These are phyloP conservation scores for Colletotrichum agaves DNA, from an alignment of 2,329 filamentous ascomycete species.

Conservation along the genomic window DNA sequence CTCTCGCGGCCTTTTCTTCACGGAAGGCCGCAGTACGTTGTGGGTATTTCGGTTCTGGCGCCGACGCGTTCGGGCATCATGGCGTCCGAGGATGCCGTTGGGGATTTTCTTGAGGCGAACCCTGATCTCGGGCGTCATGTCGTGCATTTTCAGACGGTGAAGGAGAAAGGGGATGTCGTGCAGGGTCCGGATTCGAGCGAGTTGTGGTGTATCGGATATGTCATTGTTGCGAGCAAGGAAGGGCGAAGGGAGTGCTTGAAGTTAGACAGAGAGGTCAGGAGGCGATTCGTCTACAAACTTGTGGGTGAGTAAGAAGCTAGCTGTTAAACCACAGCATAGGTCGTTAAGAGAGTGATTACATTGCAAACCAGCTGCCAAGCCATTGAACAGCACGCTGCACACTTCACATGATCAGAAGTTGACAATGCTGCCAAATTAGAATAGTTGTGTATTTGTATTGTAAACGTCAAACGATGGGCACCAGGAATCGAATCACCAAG, in stretches of 20 bases:
- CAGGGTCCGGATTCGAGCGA: conserved; percentile 35
- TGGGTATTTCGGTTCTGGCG: conserved; percentile 38
- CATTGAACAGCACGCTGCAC: too few species aligned
- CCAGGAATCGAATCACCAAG: conserved; percentile 24
- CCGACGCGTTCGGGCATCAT: conserved; percentile 29
- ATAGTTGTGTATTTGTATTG: too few species aligned
- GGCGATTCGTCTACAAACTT: conserved; percentile 27
- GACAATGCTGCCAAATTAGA: neutral
- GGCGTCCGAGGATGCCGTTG: conserved; percentile 29
- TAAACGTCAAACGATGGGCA: neutral
- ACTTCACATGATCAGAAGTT: too few species aligned
- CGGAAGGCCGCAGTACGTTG: conserved; percentile 33
- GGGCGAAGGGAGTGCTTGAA: conserved; percentile 29
- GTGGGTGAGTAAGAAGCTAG: neutral
- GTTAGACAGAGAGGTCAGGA: conserved; percentile 12
- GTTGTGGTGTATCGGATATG: conserved; percentile 37
- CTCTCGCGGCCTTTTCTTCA: conserved; percentile 40
- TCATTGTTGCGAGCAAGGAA: conserved; percentile 18
- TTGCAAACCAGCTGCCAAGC: too few species aligned
- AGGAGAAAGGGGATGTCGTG: conserved; percentile 26
- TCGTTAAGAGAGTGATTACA: too few species aligned
- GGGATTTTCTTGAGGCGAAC: conserved; percentile 19
- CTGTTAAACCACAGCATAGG: neutral
- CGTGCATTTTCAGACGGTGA: conserved; percentile 35
- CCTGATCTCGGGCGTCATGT: conserved; percentile 25